phyloP scores from a whole-genome alignment of 257 asterid species.

The Nicotiana benthamiana region DNA sequence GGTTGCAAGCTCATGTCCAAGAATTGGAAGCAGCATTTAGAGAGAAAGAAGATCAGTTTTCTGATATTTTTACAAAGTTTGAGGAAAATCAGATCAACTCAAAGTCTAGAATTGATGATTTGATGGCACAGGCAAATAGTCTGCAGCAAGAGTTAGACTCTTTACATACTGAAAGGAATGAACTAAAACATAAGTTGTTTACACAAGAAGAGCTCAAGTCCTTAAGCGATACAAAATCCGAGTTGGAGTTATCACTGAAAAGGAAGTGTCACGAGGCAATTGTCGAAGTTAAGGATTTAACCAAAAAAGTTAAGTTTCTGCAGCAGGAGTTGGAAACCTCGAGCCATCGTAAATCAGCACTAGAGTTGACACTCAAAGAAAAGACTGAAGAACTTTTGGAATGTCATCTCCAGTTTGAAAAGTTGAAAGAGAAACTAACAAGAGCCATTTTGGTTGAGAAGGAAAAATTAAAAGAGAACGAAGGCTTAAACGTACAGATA shows the following conservation, averaged over 20 bases:
- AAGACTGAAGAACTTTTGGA: conserved; percentile 29
- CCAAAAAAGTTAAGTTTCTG: conserved; percentile 22
- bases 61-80: conserved; percentile 7
- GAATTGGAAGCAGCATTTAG: conserved; percentile 21
- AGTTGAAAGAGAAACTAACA: conserved; percentile 24
- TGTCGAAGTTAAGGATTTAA: conserved; percentile 20
- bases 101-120: conserved; percentile 20
- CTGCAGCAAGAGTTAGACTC: conserved; percentile 29
- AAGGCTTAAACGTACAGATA: conserved; percentile 13
- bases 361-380: conserved; percentile 18
- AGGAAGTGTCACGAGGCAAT: conserved; percentile 11
- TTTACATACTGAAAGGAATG: conserved; percentile 31
- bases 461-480: conserved; percentile 18
- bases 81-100: conserved; percentile 33
- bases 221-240: conserved; percentile 12
- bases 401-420: conserved; percentile 21
- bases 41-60: conserved; percentile 25
- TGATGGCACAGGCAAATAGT: conserved; percentile 17
- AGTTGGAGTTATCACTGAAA: conserved; percentile 7
- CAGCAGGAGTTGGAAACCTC: conserved; percentile 23
- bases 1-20: conserved; percentile 25
- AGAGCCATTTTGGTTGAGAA: not conserved
- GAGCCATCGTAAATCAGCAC: conserved; percentile 28
- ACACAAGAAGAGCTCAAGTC: not conserved
- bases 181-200: not conserved